A percentile compares a stretch with the other conserved stretches of the same genome.
These are phyloP conservation scores for Tritrichomonas musculus DNA, from an alignment of 208 protist genomes.

Conservation along the genomic window DNA sequence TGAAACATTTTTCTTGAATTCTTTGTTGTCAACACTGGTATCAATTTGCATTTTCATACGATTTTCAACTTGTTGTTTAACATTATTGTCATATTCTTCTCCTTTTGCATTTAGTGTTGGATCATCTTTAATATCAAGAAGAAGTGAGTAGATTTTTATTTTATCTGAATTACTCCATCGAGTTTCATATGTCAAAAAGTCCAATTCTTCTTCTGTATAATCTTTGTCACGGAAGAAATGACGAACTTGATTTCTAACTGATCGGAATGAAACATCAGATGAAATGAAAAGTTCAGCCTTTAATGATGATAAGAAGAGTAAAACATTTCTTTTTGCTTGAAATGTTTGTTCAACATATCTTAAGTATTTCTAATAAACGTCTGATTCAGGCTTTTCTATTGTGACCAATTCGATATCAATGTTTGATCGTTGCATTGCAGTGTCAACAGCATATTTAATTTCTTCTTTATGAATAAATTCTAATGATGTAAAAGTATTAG, in stretches of 20 bases:
- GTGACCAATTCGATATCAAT: neutral
- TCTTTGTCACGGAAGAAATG: neutral
- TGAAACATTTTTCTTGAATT: neutral
- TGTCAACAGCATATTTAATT: neutral
- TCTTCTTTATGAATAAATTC: neutral
- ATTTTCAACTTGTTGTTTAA: neutral
- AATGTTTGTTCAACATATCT: neutral
- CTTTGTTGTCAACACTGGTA: neutral
- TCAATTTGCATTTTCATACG: neutral
- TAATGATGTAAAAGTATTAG: neutral
- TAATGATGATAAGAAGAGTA: neutral
- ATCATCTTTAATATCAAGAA: neutral
- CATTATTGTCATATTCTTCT: neutral
- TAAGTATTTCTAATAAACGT: neutral
- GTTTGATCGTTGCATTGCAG: neutral
- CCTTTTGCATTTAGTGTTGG: neutral
- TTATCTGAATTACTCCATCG: neutral
- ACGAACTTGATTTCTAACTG: neutral
- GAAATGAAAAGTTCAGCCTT: neutral
- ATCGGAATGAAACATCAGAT: neutral
- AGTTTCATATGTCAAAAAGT: neutral
- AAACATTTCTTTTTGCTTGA: neutral
- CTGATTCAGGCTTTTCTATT: neutral
- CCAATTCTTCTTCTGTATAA: neutral
- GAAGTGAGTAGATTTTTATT: neutral